phyloP scores from a whole-genome alignment of 768 basidiomycete genomes.

The Atractiella rhizophila region DNA sequence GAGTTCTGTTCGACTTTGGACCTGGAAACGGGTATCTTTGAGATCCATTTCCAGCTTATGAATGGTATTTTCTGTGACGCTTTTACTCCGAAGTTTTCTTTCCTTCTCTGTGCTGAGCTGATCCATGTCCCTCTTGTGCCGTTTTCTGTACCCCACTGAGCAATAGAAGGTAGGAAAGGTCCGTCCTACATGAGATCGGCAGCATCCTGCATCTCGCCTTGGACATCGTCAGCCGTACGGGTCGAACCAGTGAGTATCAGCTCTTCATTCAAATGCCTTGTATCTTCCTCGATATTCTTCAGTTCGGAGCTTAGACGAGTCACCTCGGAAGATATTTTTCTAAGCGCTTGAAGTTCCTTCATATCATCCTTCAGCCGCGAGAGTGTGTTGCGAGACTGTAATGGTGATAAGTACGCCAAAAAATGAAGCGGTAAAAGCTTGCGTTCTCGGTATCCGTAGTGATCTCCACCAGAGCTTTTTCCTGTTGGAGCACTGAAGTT shows the following conservation, averaged over 20 bases:
- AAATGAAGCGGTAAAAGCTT: no score
- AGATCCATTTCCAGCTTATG: no score
- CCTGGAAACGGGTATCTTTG: background rate
- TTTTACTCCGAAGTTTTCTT: no score
- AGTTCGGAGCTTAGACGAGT: slow-evolving; percentile 29
- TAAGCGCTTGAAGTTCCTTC: slow-evolving; percentile 32
- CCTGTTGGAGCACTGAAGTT: no score
- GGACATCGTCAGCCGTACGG: slow-evolving; percentile 64
- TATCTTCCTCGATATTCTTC: slow-evolving; percentile 33
- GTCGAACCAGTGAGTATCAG: slow-evolving; percentile 46
- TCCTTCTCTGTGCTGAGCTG: slow-evolving; percentile 8
- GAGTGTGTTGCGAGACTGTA: slow-evolving; percentile 1
- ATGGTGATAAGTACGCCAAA: no score
- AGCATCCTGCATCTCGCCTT: slow-evolving; percentile 43
- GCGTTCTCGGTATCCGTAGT: no score
- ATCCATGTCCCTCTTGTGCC: slow-evolving; percentile 15
- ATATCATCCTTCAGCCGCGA: slow-evolving; percentile 8
- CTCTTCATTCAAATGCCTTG: slow-evolving; percentile 38
- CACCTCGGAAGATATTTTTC: slow-evolving; percentile 36
- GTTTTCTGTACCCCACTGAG: slow-evolving; percentile 31
- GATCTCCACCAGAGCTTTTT: no score
- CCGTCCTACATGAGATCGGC: slow-evolving; percentile 40
- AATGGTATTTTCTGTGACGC: no score
- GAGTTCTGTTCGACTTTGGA: slow-evolving; percentile 11
- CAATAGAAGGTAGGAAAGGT: slow-evolving; percentile 31